Base-by-base conservation (phyloP, 2,329 filamentous ascomycete genomes). In the Cercospora sp. region DNA sequence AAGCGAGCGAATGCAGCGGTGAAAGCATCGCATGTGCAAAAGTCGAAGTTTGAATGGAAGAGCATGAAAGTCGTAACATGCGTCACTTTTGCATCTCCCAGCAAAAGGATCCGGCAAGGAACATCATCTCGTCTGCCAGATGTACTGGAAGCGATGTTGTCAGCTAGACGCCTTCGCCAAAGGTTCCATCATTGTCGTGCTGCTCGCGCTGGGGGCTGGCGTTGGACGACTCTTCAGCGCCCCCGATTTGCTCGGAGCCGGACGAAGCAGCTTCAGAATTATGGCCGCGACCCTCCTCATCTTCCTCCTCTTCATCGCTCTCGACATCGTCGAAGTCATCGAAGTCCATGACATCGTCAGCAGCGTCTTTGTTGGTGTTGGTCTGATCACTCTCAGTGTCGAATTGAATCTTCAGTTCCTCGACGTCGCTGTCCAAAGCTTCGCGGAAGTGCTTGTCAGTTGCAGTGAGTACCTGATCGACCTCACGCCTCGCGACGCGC, bases 401-500 rank as follows among this genome's bases (percentile, higher is more conserved):
- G 45, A 60, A 26, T 13, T 36, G 42, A 1, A 31, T 53, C 55
- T 73, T 65, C 10, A 70, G n/a, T 23, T 72, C 71, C 51, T 73
- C 67, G 10, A 70, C n/a, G n/a, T 72, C 71, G 7, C 57, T 30
- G 10, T 69, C 66, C 30, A 73, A 23, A 1, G 70, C 69, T 26
- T 69, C 64, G 18, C 63, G 36, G 53, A 73, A 74, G 10, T 59
- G n/a, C 10, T 26, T 42, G 23, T 75, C 73, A 18, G 68, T 65
- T 12, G 53, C 59, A 4, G 42, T 48, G 30, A 75, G 68, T 4
- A 60, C 60, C 16, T 73, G 70, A 45, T 74, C 71, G 23, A 75
- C 66, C 33, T 69, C 62, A 53, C 69, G 66, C 10, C 72, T 69
- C 12, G 65, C 33, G 16, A 36, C 23, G 23, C 71, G 71, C 71